Base-by-base conservation (phyloP, 805 yeast species). In the Groenewaldozyma tartarivorans region DNA sequence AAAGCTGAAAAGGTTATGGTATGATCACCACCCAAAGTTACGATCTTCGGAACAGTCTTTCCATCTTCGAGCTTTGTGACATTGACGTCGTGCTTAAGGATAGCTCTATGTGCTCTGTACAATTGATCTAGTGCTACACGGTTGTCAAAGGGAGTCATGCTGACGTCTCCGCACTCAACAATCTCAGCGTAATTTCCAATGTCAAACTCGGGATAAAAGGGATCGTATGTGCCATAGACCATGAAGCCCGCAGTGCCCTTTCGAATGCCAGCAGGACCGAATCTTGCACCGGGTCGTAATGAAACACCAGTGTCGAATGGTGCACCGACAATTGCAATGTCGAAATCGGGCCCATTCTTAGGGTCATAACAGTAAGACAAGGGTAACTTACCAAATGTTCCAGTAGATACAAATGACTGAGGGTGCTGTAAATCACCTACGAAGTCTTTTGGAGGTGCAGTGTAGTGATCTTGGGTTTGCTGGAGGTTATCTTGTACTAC, bases 231-330 rank as follows among this genome's bases (percentile, higher is more conserved):
- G 16, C 21, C 38, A 2, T 31, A 42, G 3, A 46, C 39, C 6
- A 38, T 29, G 31, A 45, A 41, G 35, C 79, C 54, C 48, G 72
- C 60, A 1, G 76, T 65, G 1, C 69, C 72, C 19, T 54, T 58
- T 6, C 64, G 47, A 35, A 60, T 55, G 3, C 60, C 63, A 13
- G 58, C 45, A 3, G 81, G 94, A 2, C 94, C 94, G 58, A 83
- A 83, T 39, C 94, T 62, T 1, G 94, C 87, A 3, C 94, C 94
- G 0, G 87, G 73, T 38, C 92, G 67, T 57, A 76, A 82, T 0
- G 86, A 70, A 0, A 77, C 77, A 0, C 88, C 88, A 4, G 92
- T 82, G 53, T 83, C 94, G 51, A 83, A 83, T 0, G 94, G 92
- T 2, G 81, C 81, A 4, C 94, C 94, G 41, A 83, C 67, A 11